These are phyloP conservation scores for Polyporus tsugae DNA, from an alignment of 1,284 basidiomycete genomes.

Conservation along the genomic window DNA sequence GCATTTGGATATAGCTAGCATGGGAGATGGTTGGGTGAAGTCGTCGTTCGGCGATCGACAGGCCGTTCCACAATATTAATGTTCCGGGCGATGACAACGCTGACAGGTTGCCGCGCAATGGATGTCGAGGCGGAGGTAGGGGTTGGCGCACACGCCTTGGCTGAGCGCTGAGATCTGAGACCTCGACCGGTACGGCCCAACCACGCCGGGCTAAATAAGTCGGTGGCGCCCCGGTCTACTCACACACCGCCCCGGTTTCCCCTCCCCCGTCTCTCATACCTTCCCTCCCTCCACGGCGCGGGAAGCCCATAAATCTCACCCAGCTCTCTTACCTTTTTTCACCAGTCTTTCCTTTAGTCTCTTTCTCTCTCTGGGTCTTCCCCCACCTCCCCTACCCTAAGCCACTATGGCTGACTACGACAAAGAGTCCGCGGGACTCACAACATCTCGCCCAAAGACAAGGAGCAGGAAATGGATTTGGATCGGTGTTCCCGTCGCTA, in stretches of 20 bases:
- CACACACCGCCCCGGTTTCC: constrained; percentile 6
- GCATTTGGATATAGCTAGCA: neutral
- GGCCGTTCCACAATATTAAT: neutral
- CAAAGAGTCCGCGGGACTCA: constrained; percentile 69
- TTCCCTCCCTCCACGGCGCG: neutral
- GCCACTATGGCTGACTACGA: constrained; percentile 51
- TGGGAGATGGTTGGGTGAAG: neutral
- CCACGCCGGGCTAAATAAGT: constrained; percentile 6
- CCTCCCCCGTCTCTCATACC: constrained; percentile 2
- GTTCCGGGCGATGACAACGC: neutral
- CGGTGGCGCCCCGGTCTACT: neutral
- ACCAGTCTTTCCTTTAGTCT: constrained; percentile 29
- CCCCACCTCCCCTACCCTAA: neutral
- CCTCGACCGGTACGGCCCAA: neutral
- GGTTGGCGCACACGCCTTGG: too few species aligned
- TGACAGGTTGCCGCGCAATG: constrained; percentile 2
- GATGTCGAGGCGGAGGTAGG: neutral
- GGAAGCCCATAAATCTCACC: constrained; percentile 6
- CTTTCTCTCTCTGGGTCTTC: neutral
- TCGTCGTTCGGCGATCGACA: neutral
- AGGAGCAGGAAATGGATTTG: constrained; percentile 65
- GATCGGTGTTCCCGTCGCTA: constrained; percentile 67
- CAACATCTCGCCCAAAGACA: constrained; percentile 52
- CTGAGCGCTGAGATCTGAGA: too few species aligned
- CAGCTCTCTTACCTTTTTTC: constrained; percentile 11